Conservation (phyloP, 495 filamentous ascomycete genomes). For the Penicillium mononematosum region DNA sequence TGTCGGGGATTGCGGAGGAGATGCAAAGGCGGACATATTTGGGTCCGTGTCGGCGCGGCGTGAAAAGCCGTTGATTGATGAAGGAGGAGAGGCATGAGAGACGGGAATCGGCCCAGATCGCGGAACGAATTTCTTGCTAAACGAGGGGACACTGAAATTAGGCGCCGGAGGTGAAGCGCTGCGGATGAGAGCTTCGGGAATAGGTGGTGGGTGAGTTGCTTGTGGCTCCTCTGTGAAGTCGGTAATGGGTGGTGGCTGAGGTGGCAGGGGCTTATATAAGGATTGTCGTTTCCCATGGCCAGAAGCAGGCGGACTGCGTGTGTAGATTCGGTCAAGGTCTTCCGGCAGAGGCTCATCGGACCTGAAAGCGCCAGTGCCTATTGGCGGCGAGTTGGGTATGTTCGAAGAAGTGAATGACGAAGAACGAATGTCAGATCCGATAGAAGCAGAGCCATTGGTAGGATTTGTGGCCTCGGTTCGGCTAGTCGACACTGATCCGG, state of each 20-base stretch:
- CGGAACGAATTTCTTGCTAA: constrained; percentile 45
- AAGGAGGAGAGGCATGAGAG: constrained; percentile 18
- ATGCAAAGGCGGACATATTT: constrained; percentile 30
- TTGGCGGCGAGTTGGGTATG: constrained; percentile 19
- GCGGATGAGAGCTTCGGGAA: constrained; percentile 31
- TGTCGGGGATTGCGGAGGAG: constrained; percentile 43
- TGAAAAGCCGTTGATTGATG: constrained; percentile 21
- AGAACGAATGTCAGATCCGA: constrained; percentile 20
- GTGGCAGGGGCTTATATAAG: constrained; percentile 17
- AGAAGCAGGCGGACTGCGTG: constrained; percentile 28
- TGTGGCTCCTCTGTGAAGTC: constrained; percentile 20
- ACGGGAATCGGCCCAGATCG: constrained; percentile 19
- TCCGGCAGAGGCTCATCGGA: constrained; percentile 16
- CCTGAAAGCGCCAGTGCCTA: constrained; percentile 12
- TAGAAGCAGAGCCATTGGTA: constrained; percentile 19
- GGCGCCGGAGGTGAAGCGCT: constrained; percentile 45
- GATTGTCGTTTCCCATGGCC: constrained; percentile 32
- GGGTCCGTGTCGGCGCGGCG: constrained; percentile 21
- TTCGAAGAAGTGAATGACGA: constrained; percentile 22
- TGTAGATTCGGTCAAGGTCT: constrained; percentile 14
- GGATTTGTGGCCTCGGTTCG: constrained; percentile 30
- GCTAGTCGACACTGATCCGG: constrained; percentile 33
- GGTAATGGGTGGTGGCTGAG: constrained; percentile 11
- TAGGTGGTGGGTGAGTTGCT: constrained; percentile 27
- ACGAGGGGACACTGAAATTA: constrained; percentile 53